These are phyloP conservation scores for Sphaerulina musiva DNA, from an alignment of 2,329 filamentous ascomycete species.

Conservation along the genomic window DNA sequence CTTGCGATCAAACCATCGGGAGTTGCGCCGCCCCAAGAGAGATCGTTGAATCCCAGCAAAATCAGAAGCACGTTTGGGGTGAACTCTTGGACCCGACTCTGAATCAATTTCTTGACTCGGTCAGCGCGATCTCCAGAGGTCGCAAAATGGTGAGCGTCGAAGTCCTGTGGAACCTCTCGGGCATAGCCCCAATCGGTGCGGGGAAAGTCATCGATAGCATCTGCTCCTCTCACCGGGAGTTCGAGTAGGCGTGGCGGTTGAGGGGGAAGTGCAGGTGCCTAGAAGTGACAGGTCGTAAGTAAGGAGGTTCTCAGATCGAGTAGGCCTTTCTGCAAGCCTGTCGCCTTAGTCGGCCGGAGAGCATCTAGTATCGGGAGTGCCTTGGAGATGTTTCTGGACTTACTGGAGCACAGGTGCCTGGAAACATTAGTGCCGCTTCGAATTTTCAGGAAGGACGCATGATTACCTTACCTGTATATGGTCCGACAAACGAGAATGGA, in stretches of 20 bases:
- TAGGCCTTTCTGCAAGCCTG: no score
- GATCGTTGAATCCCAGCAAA: conserved; percentile 26
- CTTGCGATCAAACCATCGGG: conserved; percentile 19
- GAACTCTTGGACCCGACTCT: conserved; percentile 26
- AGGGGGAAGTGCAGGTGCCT: not conserved
- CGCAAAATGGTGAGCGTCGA: conserved; percentile 19
- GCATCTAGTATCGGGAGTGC: no score
- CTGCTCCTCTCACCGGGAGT: not conserved
- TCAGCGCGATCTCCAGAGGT: conserved; percentile 31
- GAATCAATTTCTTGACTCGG: conserved; percentile 30
- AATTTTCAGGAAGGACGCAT: not conserved
- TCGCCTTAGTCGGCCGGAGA: no score
- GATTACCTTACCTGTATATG: conserved; percentile 24
- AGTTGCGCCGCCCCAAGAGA: conserved; percentile 22
- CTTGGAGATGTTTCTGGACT: no score
- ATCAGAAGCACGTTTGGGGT: conserved; percentile 31
- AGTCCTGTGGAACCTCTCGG: conserved; percentile 25
- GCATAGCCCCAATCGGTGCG: conserved; percentile 32
- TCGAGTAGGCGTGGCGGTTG: conserved; percentile 4
- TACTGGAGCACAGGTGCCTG: conserved; percentile 5
- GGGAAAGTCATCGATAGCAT: conserved; percentile 1
- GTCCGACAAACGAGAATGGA: conserved; percentile 33
- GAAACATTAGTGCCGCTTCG: not conserved
- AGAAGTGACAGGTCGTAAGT: no score
- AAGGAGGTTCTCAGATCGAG: no score